A percentile compares a stretch with the other conserved stretches of the same genome.
phyloP scores from a whole-genome alignment of 768 basidiomycete genomes.

The Boletus patriciae region DNA sequence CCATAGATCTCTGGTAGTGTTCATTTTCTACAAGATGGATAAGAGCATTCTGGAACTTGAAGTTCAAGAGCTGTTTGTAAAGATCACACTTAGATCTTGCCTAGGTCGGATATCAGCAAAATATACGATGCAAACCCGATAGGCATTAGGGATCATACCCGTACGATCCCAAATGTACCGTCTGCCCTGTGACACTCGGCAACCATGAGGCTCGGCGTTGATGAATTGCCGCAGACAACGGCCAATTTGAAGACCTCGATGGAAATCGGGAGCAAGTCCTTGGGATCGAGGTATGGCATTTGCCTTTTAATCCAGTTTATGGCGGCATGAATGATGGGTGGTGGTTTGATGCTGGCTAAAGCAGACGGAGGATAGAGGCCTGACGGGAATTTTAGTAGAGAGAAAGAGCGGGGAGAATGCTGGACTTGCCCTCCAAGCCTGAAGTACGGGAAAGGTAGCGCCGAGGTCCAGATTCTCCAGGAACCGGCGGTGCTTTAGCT shows the following conservation, averaged over 20 bases:
- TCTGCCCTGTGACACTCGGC: slow-evolving; percentile 75
- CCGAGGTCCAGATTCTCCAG: slow-evolving; percentile 34
- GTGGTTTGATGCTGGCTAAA: slow-evolving; percentile 28
- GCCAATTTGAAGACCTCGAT: slow-evolving; percentile 77
- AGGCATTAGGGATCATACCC: slow-evolving; percentile 45
- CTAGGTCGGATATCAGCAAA: slow-evolving; percentile 39
- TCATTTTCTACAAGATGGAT: slow-evolving; percentile 74
- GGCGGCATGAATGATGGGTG: slow-evolving; percentile 40
- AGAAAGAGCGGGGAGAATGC: background rate
- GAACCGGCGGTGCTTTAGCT: slow-evolving; percentile 22
- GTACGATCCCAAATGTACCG: slow-evolving; percentile 78
- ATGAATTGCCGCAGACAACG: slow-evolving; percentile 80
- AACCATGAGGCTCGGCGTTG: slow-evolving; percentile 80
- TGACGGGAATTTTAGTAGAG: slow-evolving; percentile 2
- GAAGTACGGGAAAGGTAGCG: slow-evolving; percentile 42
- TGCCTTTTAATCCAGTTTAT: slow-evolving; percentile 57
- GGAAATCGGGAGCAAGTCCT: slow-evolving; percentile 84
- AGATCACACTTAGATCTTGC: slow-evolving; percentile 78
- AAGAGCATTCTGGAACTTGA: slow-evolving; percentile 66
- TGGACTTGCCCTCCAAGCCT: slow-evolving; percentile 38
- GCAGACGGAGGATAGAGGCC: slow-evolving; percentile 29
- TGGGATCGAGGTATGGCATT: slow-evolving; percentile 71
- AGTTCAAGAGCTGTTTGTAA: slow-evolving; percentile 75
- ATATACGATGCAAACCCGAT: background rate
- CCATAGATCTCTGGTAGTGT: slow-evolving; percentile 68